These are phyloP conservation scores for Mycothermus thermophilus DNA, from an alignment of 495 filamentous ascomycete genomes.

Conservation along the genomic window DNA sequence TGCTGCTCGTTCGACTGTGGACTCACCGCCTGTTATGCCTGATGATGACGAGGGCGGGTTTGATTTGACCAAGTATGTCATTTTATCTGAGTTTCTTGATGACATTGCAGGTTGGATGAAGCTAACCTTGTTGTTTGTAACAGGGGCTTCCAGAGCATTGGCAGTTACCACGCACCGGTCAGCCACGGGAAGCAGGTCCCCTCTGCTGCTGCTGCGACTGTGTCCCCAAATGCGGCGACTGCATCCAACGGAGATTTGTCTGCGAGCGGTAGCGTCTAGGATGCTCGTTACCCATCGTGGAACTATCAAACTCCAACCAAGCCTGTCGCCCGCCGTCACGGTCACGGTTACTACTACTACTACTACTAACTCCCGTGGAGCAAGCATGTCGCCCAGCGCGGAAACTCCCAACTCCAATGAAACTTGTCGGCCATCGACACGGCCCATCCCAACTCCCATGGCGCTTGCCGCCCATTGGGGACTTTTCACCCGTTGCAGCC, in stretches of 20 bases:
- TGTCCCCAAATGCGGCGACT: not conserved
- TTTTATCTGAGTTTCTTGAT: not conserved
- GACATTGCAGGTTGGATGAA: not conserved
- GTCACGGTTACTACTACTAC: too few species aligned
- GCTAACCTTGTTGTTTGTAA: not conserved
- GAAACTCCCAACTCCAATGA: too few species aligned
- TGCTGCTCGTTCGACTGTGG: constrained; percentile 11
- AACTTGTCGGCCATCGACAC: too few species aligned
- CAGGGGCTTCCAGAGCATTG: constrained; percentile 30
- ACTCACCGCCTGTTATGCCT: constrained; percentile 7
- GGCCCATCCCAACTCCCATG: too few species aligned
- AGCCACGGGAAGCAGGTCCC: constrained; percentile 20
- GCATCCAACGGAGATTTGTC: constrained; percentile 7
- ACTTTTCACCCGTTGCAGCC: too few species aligned
- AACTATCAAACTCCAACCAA: too few species aligned
- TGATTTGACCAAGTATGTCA: constrained; percentile 25
- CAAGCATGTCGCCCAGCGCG: too few species aligned
- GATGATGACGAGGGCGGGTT: constrained; percentile 23
- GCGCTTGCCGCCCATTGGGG: too few species aligned
- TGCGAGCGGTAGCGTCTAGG: constrained; percentile 1
- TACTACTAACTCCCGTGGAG: too few species aligned
- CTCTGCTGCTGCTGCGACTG: constrained; percentile 4
- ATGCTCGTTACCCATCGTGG: too few species aligned
- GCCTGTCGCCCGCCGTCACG: too few species aligned
- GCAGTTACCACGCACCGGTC: constrained; percentile 24